Evolutionary conservation across 2,329 filamentous ascomycete genomes (phyloP).

Genomic region (Magnaporthiopsis rhizophila): DNA sequence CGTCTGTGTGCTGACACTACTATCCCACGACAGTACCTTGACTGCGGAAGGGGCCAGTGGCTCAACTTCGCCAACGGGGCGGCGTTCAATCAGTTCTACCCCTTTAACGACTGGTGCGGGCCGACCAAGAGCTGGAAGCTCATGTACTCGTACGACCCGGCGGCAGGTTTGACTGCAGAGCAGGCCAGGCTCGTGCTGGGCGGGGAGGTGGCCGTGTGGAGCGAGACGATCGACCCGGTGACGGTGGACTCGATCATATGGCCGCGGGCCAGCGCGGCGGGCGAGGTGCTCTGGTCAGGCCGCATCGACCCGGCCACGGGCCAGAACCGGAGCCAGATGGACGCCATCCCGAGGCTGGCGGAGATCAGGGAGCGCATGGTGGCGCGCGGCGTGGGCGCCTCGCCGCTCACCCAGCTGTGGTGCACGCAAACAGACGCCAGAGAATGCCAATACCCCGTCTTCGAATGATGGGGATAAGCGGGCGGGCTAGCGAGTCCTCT

Average conservation of each 20-base stretch:
- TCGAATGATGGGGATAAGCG: neutral
- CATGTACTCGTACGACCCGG: constrained; percentile 73
- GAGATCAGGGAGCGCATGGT: constrained; percentile 74
- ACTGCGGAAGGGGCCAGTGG: constrained; percentile 77
- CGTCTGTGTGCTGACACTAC: neutral
- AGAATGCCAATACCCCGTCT: constrained; percentile 29
- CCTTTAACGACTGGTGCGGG: constrained; percentile 73
- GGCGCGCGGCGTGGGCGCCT: constrained; percentile 53
- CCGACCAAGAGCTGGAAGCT: constrained; percentile 76
- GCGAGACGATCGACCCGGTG: constrained; percentile 67
- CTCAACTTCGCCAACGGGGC: constrained; percentile 58
- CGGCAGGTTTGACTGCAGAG: constrained; percentile 51
- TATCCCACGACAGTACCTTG: constrained; percentile 53
- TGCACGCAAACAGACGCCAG: constrained; percentile 54
- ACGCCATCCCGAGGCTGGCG: constrained; percentile 59
- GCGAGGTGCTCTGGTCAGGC: constrained; percentile 76
- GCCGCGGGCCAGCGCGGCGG: constrained; percentile 67
- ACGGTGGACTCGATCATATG: constrained; percentile 71
- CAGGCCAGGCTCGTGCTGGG: constrained; percentile 64
- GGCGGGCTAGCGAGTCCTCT: neutral
- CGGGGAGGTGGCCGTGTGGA: constrained; percentile 76
- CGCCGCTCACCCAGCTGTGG: constrained; percentile 63
- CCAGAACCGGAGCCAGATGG: constrained; percentile 62
- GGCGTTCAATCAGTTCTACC: constrained; percentile 46
- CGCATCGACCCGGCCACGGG: constrained; percentile 51